Evolutionary conservation across 2,329 filamentous ascomycete genomes (phyloP), one percentile per base, ranked within the genome.

Genomic region (Colletotrichum somersetense): DNA sequence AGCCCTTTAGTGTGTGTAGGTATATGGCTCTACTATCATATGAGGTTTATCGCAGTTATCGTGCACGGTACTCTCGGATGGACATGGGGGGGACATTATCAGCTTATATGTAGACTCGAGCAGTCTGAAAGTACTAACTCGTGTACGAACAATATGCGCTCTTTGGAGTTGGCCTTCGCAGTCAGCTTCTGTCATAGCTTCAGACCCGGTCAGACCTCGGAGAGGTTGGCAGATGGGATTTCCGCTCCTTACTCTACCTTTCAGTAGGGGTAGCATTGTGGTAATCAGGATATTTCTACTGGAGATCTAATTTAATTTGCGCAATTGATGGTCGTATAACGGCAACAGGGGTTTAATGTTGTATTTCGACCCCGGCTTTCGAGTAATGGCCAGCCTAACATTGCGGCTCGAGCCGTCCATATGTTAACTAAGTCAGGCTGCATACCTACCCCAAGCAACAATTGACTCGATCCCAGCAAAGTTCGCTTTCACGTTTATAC

Each of bases 71-170:
- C n/a, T n/a, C n/a, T n/a, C n/a, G n/a, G n/a, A n/a, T n/a, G n/a
- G n/a, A n/a, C n/a, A n/a, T n/a, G n/a, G n/a, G n/a, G n/a, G n/a
- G n/a, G n/a, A n/a, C n/a, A n/a, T n/a, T n/a, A n/a, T n/a, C n/a
- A n/a, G n/a, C n/a, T n/a, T n/a, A n/a, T n/a, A n/a, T n/a, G n/a
- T n/a, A n/a, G n/a, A n/a, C n/a, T n/a, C n/a, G 50, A 50, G 10
- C 14, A 42, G 18, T 14, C 23, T 20, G 48, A 20, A 16, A 16
- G 62, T 20, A 12, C 40, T 71, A 48, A 71, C 68, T 71, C 68
- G 50, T n/a, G 59, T 42, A 23, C 18, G 1, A 14, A 4, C 5
- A 5, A 40, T 10, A 38, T 10, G 16, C 14, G 16, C 3, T 38
- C 38, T 16, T 14, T 35, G 16, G 18, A 8, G 46, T n/a, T 23